Base-by-base conservation (phyloP, 163 green algal species). In the Chloroidium sp. region DNA sequence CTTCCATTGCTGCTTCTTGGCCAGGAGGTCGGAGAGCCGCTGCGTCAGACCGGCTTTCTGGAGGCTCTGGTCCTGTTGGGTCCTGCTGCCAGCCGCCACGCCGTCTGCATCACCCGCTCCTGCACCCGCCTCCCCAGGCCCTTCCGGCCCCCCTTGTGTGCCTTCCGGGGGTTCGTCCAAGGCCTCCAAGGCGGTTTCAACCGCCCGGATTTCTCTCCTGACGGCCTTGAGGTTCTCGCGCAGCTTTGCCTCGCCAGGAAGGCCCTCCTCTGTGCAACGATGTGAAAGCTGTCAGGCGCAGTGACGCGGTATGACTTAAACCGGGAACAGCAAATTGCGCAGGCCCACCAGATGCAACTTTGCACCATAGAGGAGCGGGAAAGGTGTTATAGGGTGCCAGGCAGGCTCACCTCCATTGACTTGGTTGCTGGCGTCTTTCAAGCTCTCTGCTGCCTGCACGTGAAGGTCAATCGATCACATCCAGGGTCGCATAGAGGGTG, bases 21-120 rank as follows among this genome's bases (percentile, higher is more conserved):
- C 78, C 69, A 83, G 69, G 74, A 93, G 85, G 3, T 72, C 85
- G 10, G 64, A 79, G 79, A 92, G 85, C 2, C 90, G 87, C 79
- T 91, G 78, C 62, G 76, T 64, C 83, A 93, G 86, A 3, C 89
- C 79, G 3, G 85, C 87, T 62, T 82, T 36, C 79, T 93, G 88
- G 69, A 93, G 69, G 10, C 80, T 59, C 0, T 61, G 36, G 60
- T 82, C 36, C 79, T 93, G 88, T 69, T 92, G 69, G 10, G 80
- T 59, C 0, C 62, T 62, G 59, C 1, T 76, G 57, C 0, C 3
- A 0, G n/a, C 12, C 78, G 1, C 57, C 77, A 12, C 2, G 36
- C 14, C 62, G 14, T 2, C n/a, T 80, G n/a, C 76, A 4, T 61
- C 76, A 13, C 2, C 14, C 62, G 14, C 76, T 10, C 3, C 62